These are phyloP conservation scores for Yamadazyma sp. DNA, from an alignment of 1,139 yeast genomes.

Conservation along the genomic window DNA sequence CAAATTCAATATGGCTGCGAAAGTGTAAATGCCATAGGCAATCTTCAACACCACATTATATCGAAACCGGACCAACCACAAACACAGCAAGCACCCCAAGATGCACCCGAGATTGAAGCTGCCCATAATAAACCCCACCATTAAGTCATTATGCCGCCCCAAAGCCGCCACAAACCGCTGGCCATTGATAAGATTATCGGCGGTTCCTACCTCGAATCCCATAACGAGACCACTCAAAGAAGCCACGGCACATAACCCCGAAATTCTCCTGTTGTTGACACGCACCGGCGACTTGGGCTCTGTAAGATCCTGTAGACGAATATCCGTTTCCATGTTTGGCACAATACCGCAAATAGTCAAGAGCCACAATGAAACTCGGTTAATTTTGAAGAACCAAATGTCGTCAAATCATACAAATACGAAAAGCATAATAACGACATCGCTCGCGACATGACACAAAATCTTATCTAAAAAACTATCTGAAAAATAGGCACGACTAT, in stretches of 20 bases:
- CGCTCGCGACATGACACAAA: conserved; percentile 11
- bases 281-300: neutral
- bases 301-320: neutral
- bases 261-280: conserved; percentile 2
- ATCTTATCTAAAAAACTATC: too few species aligned
- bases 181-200: conserved; percentile 21
- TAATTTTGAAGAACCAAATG: neutral
- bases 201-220: conserved; percentile 40
- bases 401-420: conserved; percentile 1
- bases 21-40: conserved; percentile 10
- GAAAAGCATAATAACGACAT: conserved; percentile 2
- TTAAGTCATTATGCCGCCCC: conserved; percentile 4
- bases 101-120: conserved; percentile 30
- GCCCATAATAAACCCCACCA: conserved; percentile 25
- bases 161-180: conserved; percentile 9
- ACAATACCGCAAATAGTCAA: neutral
- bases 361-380: neutral
- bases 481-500: too few species aligned
- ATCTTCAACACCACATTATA: conserved; percentile 8
- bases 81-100: conserved; percentile 22
- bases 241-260: conserved; percentile 8
- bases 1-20: conserved; percentile 10
- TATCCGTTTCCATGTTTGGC: neutral
- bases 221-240: conserved; percentile 24
- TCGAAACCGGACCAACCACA: conserved; percentile 6